Percentiles rank a stretch among this genome's conserved stretches.
Conservation (phyloP, 192 early-diverging fungal species). For the Cetraspora pellucida region DNA sequence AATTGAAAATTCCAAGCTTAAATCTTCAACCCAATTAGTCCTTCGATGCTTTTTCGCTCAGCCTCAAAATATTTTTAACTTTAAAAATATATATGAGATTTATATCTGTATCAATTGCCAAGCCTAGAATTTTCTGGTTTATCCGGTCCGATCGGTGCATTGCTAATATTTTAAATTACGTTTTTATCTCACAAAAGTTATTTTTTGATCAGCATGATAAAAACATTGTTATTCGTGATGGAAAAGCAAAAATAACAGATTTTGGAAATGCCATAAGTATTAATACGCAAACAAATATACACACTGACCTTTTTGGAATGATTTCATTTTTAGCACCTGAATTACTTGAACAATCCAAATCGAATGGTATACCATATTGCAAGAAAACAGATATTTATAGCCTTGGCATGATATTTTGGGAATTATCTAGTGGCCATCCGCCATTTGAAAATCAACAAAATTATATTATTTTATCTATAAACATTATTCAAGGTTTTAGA, state of each 20-base stretch:
- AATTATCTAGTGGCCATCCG: constrained; percentile 7
- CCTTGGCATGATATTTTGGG: constrained; percentile 24
- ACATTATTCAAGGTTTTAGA: neutral
- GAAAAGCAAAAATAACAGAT: constrained; percentile 14
- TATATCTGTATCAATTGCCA: too few species aligned
- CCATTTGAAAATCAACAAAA: neutral
- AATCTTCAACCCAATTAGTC: too few species aligned
- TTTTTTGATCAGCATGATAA: neutral
- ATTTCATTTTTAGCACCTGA: neutral
- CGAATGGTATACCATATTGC: neutral
- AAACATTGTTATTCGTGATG: neutral
- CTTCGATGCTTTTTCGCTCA: too few species aligned
- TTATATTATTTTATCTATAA: too few species aligned
- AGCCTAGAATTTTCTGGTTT: too few species aligned
- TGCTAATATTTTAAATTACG: too few species aligned
- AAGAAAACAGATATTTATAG: constrained; percentile 8
- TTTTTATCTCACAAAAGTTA: too few species aligned
- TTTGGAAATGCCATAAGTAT: constrained; percentile 3
- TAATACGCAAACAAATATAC: neutral
- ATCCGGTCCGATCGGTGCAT: too few species aligned
- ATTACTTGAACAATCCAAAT: neutral
- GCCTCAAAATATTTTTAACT: too few species aligned
- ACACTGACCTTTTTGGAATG: neutral
- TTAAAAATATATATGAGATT: too few species aligned
- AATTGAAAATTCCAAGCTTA: too few species aligned